Conservation (phyloP, 2,329 filamentous ascomycete genomes). For the Trichoderma hamatum region DNA sequence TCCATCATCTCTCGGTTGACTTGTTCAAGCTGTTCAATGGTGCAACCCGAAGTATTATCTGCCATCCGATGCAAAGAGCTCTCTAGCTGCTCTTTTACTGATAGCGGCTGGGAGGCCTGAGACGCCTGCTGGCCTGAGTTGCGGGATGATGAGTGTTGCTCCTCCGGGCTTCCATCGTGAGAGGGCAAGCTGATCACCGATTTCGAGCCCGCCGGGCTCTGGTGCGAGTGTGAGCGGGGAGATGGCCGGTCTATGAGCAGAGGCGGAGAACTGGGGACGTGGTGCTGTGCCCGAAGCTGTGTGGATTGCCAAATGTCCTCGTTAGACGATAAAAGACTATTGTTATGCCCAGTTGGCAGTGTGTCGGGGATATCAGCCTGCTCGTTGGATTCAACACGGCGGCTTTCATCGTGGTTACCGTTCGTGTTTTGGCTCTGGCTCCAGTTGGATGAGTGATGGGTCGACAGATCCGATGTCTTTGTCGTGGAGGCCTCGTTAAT, state of each 20-base stretch:
- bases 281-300: slow-evolving; percentile 56
- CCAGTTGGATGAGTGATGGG: slow-evolving; percentile 63
- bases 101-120: slow-evolving; percentile 46
- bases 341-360: slow-evolving; percentile 47
- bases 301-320: slow-evolving; percentile 62
- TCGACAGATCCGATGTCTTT: slow-evolving; percentile 78
- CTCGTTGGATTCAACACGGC: slow-evolving; percentile 36
- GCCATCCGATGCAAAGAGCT: slow-evolving; percentile 66
- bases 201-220: slow-evolving; percentile 18
- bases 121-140: slow-evolving; percentile 39
- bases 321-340: slow-evolving; percentile 44
- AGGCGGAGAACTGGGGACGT: slow-evolving; percentile 39
- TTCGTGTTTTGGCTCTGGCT: slow-evolving; percentile 72
- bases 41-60: slow-evolving; percentile 71
- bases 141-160: slow-evolving; percentile 36
- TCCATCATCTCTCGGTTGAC: slow-evolving; percentile 91
- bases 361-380: slow-evolving; percentile 58
- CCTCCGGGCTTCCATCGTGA: slow-evolving; percentile 41
- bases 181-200: slow-evolving; percentile 38
- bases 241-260: slow-evolving; percentile 44
- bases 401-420: slow-evolving; percentile 57
- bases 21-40: slow-evolving; percentile 93
- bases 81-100: slow-evolving; percentile 54
- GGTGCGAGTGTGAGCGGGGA: slow-evolving; percentile 39
- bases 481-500: slow-evolving; percentile 91